Evolutionary conservation across 345 rosid genomes (phyloP).

Genomic region (Capsella bursapastoris): DNA sequence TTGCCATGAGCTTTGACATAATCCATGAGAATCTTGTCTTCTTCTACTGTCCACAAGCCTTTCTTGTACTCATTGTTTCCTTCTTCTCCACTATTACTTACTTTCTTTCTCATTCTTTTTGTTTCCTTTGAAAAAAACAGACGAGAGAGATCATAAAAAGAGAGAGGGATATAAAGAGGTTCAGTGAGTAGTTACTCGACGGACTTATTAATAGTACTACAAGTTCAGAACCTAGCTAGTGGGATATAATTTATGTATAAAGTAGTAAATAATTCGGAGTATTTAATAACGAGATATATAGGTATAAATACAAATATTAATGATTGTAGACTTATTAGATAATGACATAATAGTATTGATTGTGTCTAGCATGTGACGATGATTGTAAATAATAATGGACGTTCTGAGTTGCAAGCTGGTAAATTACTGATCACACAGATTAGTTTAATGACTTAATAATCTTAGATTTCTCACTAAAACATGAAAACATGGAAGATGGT

Average conservation of each 20-base stretch:
- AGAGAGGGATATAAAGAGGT: slow-evolving; percentile 28
- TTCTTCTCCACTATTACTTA: slow-evolving; percentile 39
- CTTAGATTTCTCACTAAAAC: slow-evolving; percentile 14
- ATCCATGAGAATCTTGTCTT: slow-evolving; percentile 57
- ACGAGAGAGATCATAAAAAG: slow-evolving; percentile 33
- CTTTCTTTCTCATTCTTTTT: slow-evolving; percentile 43
- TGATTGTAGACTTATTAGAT: slow-evolving; percentile 30
- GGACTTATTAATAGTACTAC: slow-evolving; percentile 38
- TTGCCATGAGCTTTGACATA: slow-evolving; percentile 61
- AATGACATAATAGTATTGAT: slow-evolving; percentile 32
- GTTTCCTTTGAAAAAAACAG: slow-evolving; percentile 7
- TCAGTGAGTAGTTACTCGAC: slow-evolving; percentile 23
- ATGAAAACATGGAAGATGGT: slow-evolving; percentile 44
- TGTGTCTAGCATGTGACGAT: slow-evolving; percentile 43
- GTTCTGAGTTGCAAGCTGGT: slow-evolving; percentile 41
- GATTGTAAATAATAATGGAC: slow-evolving; percentile 30
- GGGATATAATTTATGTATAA: slow-evolving; percentile 25
- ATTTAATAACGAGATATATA: not conserved
- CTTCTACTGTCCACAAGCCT: slow-evolving; percentile 58
- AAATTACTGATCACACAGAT: slow-evolving; percentile 27
- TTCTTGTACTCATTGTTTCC: slow-evolving; percentile 48
- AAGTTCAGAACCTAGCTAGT: slow-evolving; percentile 34
- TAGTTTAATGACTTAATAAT: slow-evolving; percentile 22
- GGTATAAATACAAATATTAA: not conserved
- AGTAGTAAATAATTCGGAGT: not conserved